phyloP scores from a whole-genome alignment of 441 rosid genomes.

The Pelargonium australe region DNA sequence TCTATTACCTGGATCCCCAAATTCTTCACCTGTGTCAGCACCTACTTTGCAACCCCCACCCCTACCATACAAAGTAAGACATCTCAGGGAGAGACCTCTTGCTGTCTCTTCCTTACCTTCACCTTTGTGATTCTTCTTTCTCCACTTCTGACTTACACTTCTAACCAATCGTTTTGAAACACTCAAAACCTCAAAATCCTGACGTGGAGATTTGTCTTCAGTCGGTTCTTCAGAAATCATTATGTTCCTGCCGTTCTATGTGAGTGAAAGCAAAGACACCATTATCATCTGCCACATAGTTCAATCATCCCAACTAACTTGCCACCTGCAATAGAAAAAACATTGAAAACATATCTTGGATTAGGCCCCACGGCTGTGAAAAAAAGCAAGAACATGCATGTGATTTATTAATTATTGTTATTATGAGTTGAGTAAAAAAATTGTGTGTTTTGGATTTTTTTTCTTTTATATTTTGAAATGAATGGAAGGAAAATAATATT shows the following conservation, averaged over 20 bases:
- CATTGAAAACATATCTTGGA: too few species aligned
- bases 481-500: too few species aligned
- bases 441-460: too few species aligned
- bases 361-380: too few species aligned
- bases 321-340: too few species aligned
- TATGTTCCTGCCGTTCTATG: not conserved
- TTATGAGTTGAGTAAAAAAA: too few species aligned
- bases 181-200: conserved; percentile 25
- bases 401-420: too few species aligned
- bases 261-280: not conserved
- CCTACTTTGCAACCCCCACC: conserved; percentile 29
- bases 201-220: conserved; percentile 17
- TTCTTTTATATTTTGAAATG: too few species aligned
- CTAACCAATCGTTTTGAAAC: conserved; percentile 22
- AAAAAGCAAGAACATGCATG: too few species aligned
- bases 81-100: conserved; percentile 23
- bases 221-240: conserved; percentile 14
- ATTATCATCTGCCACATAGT: not conserved
- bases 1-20: conserved; percentile 27
- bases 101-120: conserved; percentile 20
- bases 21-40: conserved; percentile 24
- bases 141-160: conserved; percentile 22
- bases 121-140: conserved; percentile 19
- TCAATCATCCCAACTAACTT: not conserved
- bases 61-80: conserved; percentile 24